Base-by-base conservation (phyloP, 768 basidiomycete genomes). In the Lactarius psammicola region DNA sequence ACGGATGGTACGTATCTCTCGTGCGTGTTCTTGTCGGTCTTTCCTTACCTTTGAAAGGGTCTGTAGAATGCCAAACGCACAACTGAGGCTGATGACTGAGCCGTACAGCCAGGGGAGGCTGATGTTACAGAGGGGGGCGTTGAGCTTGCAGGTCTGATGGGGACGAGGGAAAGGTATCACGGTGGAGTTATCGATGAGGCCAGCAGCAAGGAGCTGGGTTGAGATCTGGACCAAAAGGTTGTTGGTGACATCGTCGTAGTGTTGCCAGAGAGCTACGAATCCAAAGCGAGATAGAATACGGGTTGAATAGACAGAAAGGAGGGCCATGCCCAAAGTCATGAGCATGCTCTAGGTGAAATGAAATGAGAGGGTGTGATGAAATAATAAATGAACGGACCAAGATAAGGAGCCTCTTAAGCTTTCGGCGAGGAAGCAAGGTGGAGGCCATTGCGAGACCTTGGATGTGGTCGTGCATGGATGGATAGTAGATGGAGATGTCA, bases 61-160 rank as follows among this genome's bases (percentile, higher is more conserved):
- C 42, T 63, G 61, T 2, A 67, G 33, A 2, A 62, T 23, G 5
- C 66, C 57, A 33, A 67, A 46, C 4, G 61, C 61, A 28, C 66
- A 67, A 3, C 61, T 63, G 26, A 67, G 66, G 34, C 66, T 67
- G 42, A 67, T 31, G 2, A 67, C 61, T 0, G 66, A 63, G 2
- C 66, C 66, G 23, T 63, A 67, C 13, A 67, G 62, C 66, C 66
- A 67, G 33, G 66, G 66, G n/a, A 67, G 66, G 40, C 61, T 67
- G 33, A 67, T 40, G 26, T 63, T 61, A 59, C 66, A 67, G 2
- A 67, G 51, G 10, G 51, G 53, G 10, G 66, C 20, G 31, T 49
- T 59, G 30, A 44, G 59, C 33, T 59, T 63, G 66, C 66, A 67
- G 51, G 42, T 46, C 17, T 59, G 57, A 34, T 57, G 66, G 26